Percentiles rank a stretch among this genome's conserved stretches.
Conservation (phyloP, 306 rosid species). For the Vachellia pachyceras region DNA sequence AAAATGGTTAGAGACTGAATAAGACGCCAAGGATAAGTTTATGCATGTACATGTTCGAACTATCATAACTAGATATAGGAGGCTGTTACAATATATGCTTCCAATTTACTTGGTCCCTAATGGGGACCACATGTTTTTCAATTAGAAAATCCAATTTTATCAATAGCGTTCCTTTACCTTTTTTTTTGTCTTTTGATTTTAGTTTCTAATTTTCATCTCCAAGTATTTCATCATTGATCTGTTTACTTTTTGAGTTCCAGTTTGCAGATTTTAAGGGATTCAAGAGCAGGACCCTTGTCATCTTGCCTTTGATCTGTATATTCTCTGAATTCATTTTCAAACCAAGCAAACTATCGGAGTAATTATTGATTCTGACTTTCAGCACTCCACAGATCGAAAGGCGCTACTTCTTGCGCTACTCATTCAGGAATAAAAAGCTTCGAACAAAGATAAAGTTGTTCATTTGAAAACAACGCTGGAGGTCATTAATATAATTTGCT, state of each 20-base stretch:
- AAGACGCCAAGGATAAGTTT: constrained; percentile 7
- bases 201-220: neutral
- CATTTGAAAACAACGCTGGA: constrained; percentile 4
- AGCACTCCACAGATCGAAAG: neutral
- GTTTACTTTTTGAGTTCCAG: neutral
- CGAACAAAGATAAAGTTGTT: constrained; percentile 17
- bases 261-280: neutral
- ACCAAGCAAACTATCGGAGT: neutral
- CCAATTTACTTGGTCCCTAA: neutral
- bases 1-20: constrained; percentile 37
- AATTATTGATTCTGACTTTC: neutral
- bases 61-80: neutral
- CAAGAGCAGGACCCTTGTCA: neutral
- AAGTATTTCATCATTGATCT: neutral
- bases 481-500: constrained; percentile 4
- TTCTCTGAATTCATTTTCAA: neutral
- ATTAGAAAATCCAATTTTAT: neutral
- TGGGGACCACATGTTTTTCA: neutral
- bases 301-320: neutral
- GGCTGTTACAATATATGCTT: neutral
- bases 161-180: neutral
- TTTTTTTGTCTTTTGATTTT: neutral
- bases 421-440: constrained; percentile 7
- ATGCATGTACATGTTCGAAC: constrained; percentile 6
- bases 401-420: neutral